Percentiles rank a stretch among this genome's conserved stretches.
Conservation (phyloP, 768 basidiomycete species). For the Russula sp. region DNA sequence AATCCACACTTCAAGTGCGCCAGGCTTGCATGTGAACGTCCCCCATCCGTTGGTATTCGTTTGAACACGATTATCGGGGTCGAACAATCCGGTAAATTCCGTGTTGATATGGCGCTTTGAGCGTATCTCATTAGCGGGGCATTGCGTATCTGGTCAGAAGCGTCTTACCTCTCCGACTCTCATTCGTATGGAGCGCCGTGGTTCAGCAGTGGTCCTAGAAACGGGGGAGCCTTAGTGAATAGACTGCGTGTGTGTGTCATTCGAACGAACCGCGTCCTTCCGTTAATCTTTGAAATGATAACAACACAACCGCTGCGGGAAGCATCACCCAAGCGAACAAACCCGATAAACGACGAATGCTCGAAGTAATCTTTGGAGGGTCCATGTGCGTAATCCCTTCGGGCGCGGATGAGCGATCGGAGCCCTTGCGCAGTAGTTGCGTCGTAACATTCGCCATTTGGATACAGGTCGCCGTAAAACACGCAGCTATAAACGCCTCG, state of each 20-base stretch:
- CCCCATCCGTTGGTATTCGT: conserved; percentile 63
- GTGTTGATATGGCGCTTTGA: conserved; percentile 37
- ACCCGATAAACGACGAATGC: conserved; percentile 67
- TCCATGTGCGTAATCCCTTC: conserved; percentile 69
- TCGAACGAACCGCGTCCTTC: conserved; percentile 24
- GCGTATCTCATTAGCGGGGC: conserved; percentile 28
- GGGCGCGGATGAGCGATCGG: conserved; percentile 53
- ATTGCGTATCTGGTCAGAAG: conserved; percentile 37
- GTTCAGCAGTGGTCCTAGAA: conserved; percentile 9
- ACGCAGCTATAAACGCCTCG: conserved; percentile 55
- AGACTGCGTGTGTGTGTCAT: neutral
- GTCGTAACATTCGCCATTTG: conserved; percentile 64
- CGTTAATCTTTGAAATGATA: conserved; percentile 56
- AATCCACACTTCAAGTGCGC: conserved; percentile 61
- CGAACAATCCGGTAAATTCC: conserved; percentile 50
- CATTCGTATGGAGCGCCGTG: conserved; percentile 55
- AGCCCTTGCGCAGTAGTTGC: conserved; percentile 51
- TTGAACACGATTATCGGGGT: conserved; percentile 43
- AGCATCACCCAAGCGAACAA: conserved; percentile 62
- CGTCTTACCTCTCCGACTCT: conserved; percentile 56
- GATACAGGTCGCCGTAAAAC: conserved; percentile 85
- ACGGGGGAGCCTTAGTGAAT: neutral
- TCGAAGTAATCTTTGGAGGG: conserved; percentile 56
- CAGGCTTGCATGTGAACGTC: conserved; percentile 55
- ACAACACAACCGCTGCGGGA: conserved; percentile 63